Base-by-base conservation (phyloP, 305 asterid genomes). In the Fraxinus ornus region DNA sequence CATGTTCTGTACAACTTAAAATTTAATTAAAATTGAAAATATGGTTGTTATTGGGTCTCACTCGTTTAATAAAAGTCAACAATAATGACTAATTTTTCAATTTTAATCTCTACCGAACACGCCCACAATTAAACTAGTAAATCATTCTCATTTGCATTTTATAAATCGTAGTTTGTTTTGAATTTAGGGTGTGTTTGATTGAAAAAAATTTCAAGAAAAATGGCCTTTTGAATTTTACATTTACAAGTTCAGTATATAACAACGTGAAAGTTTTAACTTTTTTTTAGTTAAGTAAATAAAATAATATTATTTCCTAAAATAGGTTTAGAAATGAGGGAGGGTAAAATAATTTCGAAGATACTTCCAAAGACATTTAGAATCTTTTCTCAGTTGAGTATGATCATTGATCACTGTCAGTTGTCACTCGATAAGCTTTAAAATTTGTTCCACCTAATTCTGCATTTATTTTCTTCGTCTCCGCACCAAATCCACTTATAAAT, bases 381-480 rank as follows among this genome's bases (percentile, higher is more conserved):
- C 76, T 71, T 71, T 70, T 24, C 22, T 9, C 33, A 71, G 76
- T 13, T 44, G 13, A 32, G 44, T 32, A 33, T 30, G 75, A 71
- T 32, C 44, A 30, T 30, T 30, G 33, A 30, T 30, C 33, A 30
- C 33, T 30, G 33, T 30, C 33, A 30, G 7, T 12, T 32, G 76
- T 71, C 76, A 17, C 76, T 32, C 73, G 73, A 66, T 66, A 66
- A 66, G 74, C 74, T 66, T 12, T 26, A 66, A 66, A 10, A 66
- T 66, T 66, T 8, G 36, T 24, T 73, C 81, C 83, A 81, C 68
- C 60, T 78, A 81, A 81, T 32, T 26, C 55, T 37, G 78, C 13
- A 0, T 44, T 71, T 71, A 7, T n/a, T 44, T 17, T 36, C 66
- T 37, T 7, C 55, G 28, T 32, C 10, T 52, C n/a, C 35, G 17